A percentile compares a stretch with the other conserved stretches of the same genome.
Evolutionary conservation across 805 yeast species (phyloP).

Genomic region (Starmera amethionina): DNA sequence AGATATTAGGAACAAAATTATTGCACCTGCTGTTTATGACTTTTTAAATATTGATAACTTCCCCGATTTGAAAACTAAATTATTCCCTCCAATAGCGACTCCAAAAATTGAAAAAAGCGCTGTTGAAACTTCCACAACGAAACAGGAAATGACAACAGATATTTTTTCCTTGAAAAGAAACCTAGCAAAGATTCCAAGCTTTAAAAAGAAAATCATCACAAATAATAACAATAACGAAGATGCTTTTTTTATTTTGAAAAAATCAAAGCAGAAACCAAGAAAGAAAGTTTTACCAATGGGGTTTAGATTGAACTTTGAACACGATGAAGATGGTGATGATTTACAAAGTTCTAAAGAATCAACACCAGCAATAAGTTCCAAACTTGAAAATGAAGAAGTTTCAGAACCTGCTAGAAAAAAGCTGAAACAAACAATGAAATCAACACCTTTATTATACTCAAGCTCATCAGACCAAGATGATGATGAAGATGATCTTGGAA

Average conservation of each 20-base stretch:
- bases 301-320: constrained; percentile 11
- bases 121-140: constrained; percentile 6
- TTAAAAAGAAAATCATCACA: constrained; percentile 15
- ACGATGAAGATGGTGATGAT: constrained; percentile 7
- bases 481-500: constrained; percentile 12
- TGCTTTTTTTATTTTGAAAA: background rate
- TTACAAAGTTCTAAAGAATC: constrained; percentile 3
- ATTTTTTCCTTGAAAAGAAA: constrained; percentile 11
- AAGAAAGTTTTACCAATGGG: constrained; percentile 11
- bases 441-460: constrained; percentile 9
- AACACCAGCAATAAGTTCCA: constrained; percentile 4
- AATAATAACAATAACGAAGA: constrained; percentile 9
- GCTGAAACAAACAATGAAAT: constrained; percentile 1
- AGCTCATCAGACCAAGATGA: constrained; percentile 23
- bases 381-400: background rate
- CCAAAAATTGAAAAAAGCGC: constrained; percentile 10
- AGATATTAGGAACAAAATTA: constrained; percentile 64
- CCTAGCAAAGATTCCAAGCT: constrained; percentile 9
- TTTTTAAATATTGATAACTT: constrained; percentile 48
- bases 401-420: constrained; percentile 10
- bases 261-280: constrained; percentile 7
- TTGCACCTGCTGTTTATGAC: constrained; percentile 61
- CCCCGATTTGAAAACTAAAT: constrained; percentile 35
- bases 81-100: constrained; percentile 7
- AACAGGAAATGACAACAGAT: constrained; percentile 5